Conservation (phyloP, 805 yeast genomes). For the Candida palmyrensis region DNA sequence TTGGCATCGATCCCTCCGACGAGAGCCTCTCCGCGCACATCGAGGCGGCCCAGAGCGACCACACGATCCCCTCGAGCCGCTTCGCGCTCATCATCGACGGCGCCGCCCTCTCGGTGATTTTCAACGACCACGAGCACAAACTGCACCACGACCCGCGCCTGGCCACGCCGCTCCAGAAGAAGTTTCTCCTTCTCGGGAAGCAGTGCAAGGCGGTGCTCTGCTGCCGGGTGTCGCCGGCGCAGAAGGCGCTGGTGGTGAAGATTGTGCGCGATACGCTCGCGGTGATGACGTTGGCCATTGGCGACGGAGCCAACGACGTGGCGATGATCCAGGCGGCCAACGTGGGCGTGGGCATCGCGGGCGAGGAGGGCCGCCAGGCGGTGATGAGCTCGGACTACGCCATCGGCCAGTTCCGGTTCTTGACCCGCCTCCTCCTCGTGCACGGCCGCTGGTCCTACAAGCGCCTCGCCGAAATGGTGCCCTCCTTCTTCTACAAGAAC, state of each 20-base stretch:
- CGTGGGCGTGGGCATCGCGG: conserved; percentile 83
- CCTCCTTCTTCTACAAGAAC: conserved; percentile 74
- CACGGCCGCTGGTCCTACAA: conserved; percentile 86
- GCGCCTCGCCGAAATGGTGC: conserved; percentile 71
- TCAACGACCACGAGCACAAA: conserved; percentile 19
- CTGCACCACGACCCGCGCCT: neutral
- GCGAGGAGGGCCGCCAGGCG: conserved; percentile 84
- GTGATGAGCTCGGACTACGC: conserved; percentile 86
- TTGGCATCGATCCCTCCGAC: conserved; percentile 29
- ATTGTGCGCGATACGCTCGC: conserved; percentile 58
- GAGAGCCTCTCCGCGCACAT: conserved; percentile 34
- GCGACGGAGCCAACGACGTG: conserved; percentile 85
- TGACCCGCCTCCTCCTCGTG: conserved; percentile 59
- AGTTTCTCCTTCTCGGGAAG: conserved; percentile 67
- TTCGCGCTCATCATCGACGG: conserved; percentile 71
- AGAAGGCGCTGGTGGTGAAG: conserved; percentile 70
- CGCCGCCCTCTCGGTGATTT: conserved; percentile 46
- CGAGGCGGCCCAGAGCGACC: conserved; percentile 51
- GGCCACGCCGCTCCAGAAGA: conserved; percentile 24
- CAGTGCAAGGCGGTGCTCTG: conserved; percentile 76
- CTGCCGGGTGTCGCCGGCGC: conserved; percentile 81
- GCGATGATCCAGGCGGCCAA: conserved; percentile 87
- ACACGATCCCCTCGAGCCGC: conserved; percentile 54
- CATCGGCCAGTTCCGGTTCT: conserved; percentile 69
- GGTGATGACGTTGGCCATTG: conserved; percentile 77